Evolutionary conservation across 257 asterid species (phyloP).

Genomic region (Ophiorrhiza pumila): DNA sequence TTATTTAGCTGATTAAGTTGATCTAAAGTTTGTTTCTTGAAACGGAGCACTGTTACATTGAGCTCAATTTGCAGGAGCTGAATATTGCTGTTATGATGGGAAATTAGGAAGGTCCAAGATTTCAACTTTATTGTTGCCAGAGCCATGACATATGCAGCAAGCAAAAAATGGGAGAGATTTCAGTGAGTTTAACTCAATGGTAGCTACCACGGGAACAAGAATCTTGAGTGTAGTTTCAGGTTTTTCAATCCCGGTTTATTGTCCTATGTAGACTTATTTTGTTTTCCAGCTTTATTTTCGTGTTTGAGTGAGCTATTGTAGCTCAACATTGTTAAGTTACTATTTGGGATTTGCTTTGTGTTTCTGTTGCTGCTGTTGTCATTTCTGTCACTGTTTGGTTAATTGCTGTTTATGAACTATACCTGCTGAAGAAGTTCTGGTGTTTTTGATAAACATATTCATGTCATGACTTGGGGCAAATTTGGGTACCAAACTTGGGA

Average conservation of each 20-base stretch:
- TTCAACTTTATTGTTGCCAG: slow-evolving; percentile 13
- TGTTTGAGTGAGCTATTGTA: slow-evolving; percentile 41
- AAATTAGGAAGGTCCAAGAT: slow-evolving; percentile 15
- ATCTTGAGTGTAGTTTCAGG: slow-evolving; percentile 51
- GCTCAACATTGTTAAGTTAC: slow-evolving; percentile 37
- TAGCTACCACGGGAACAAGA: slow-evolving; percentile 38
- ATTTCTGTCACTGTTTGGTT: slow-evolving; percentile 20
- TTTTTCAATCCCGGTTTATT: slow-evolving; percentile 43
- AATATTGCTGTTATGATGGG: slow-evolving; percentile 8
- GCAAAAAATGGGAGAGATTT: slow-evolving; percentile 28
- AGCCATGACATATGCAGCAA: slow-evolving; percentile 16
- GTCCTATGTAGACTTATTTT: slow-evolving; percentile 35
- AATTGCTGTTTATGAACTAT: slow-evolving; percentile 24
- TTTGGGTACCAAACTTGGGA: slow-evolving; percentile 23
- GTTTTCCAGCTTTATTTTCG: slow-evolving; percentile 23
- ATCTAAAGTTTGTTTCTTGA: background rate
- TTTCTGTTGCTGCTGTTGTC: slow-evolving; percentile 28
- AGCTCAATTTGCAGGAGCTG: slow-evolving; percentile 29
- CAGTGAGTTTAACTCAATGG: slow-evolving; percentile 44
- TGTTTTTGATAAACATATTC: slow-evolving; percentile 8
- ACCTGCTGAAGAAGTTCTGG: slow-evolving; percentile 14
- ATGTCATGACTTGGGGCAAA: slow-evolving; percentile 10
- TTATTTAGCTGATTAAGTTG: background rate
- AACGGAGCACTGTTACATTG: slow-evolving; percentile 14
- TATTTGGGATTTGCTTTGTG: slow-evolving; percentile 26